A percentile compares a stretch with the other conserved stretches of the same genome.
These are phyloP conservation scores for Nitzschia putrida DNA, from an alignment of 108 stramenopile species.

Conservation along the genomic window DNA sequence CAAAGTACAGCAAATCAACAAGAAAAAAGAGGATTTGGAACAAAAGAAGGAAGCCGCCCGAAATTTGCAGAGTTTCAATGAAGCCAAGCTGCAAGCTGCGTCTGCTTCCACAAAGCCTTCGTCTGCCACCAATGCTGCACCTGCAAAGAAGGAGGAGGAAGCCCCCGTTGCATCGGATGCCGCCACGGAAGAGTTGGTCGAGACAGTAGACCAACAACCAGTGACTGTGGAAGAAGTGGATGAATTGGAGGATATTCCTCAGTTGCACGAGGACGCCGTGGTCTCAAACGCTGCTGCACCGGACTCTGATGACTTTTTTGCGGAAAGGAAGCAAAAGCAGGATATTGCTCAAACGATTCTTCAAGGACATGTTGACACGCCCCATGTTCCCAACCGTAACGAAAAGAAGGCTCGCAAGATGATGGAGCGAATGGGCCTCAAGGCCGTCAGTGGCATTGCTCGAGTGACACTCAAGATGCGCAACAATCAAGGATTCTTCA, in stretches of 20 bases:
- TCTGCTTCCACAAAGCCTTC: not conserved
- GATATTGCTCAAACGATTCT: too few relatives aligned
- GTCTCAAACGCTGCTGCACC: not conserved
- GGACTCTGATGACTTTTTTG: not conserved
- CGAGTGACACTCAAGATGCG: conserved; percentile 91
- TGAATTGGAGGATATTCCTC: conserved; percentile 25
- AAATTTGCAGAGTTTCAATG: conserved; percentile 29
- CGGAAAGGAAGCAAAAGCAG: too few relatives aligned
- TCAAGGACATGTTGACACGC: not conserved
- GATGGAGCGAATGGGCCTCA: conserved; percentile 92
- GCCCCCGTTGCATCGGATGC: not conserved
- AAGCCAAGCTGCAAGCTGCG: conserved; percentile 1
- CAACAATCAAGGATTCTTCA: conserved; percentile 71
- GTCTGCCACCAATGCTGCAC: not conserved
- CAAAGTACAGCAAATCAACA: conserved; percentile 6
- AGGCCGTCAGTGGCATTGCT: conserved; percentile 76
- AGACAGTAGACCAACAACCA: not conserved
- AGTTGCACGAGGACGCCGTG: conserved; percentile 11
- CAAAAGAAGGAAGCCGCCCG: conserved; percentile 27
- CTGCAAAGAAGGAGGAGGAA: not conserved
- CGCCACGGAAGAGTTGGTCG: not conserved
- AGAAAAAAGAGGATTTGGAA: conserved; percentile 25
- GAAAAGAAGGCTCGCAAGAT: conserved; percentile 97
- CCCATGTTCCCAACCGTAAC: conserved; percentile 69
- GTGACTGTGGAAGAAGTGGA: conserved; percentile 6